phyloP scores from a whole-genome alignment of 1,284 basidiomycete genomes.

The Apiotrichum domesticum region DNA sequence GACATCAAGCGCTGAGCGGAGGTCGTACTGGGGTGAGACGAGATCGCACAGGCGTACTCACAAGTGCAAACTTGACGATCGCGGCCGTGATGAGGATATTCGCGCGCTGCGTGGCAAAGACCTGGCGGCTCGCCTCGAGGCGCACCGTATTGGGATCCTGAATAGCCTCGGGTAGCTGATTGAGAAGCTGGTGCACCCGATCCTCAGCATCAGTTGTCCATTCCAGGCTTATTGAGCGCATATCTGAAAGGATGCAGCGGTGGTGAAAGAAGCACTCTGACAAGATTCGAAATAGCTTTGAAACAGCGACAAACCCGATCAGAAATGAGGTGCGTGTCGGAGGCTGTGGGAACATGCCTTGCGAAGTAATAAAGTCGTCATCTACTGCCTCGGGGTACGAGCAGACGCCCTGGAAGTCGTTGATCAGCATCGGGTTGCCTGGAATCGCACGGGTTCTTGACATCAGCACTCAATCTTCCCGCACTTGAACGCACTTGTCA shows the following conservation, averaged over 20 bases:
- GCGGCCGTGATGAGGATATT: slow-evolving; percentile 45
- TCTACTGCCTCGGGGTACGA: slow-evolving; percentile 41
- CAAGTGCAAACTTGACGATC: slow-evolving; percentile 45
- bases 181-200: slow-evolving; percentile 31
- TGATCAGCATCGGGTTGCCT: slow-evolving; percentile 44
- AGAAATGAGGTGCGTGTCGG: slow-evolving; percentile 33
- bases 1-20: slow-evolving; percentile 32
- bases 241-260: slow-evolving; percentile 28
- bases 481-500: slow-evolving; percentile 39
- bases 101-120: slow-evolving; percentile 42
- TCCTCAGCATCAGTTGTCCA: slow-evolving; percentile 35
- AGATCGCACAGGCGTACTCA: slow-evolving; percentile 16
- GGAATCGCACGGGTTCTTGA: slow-evolving; percentile 41
- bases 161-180: slow-evolving; percentile 31
- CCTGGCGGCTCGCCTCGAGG: slow-evolving; percentile 23
- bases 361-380: slow-evolving; percentile 46
- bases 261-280: slow-evolving; percentile 45
- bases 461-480: neutral
- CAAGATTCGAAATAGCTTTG: slow-evolving; percentile 39
- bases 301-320: slow-evolving; percentile 42
- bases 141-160: slow-evolving; percentile 25
- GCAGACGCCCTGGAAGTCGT: slow-evolving; percentile 45
- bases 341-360: slow-evolving; percentile 45
- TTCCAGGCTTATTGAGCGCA: slow-evolving; percentile 17
- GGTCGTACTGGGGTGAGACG: slow-evolving; percentile 25